phyloP scores from a whole-genome alignment of 306 rosid genomes.

The Acacia confusa region DNA sequence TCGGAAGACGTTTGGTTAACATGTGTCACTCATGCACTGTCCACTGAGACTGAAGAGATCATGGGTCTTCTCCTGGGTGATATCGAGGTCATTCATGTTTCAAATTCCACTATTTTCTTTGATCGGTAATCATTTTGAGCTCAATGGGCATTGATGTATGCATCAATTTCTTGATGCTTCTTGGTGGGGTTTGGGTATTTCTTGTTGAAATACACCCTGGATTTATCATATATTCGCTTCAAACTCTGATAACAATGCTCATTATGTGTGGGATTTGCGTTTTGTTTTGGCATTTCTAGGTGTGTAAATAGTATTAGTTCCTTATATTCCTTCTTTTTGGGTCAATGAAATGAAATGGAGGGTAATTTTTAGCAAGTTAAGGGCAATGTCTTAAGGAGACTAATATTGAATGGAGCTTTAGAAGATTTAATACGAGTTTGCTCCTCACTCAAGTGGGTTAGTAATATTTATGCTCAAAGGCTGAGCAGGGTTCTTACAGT shows the following conservation, averaged over 20 bases:
- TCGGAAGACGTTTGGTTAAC: conserved; percentile 94
- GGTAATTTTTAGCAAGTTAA: neutral
- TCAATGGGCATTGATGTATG: neutral
- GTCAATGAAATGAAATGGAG: neutral
- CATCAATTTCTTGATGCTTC: neutral
- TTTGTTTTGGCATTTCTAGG: neutral
- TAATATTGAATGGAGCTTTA: conserved; percentile 9
- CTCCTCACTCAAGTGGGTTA: neutral
- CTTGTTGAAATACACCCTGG: neutral
- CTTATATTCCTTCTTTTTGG: neutral
- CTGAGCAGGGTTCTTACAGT: neutral
- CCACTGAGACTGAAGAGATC: conserved; percentile 98
- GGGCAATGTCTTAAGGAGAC: neutral
- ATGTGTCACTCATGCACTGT: conserved; percentile 89
- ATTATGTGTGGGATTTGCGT: neutral
- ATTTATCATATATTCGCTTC: conserved; percentile 6
- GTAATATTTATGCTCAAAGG: neutral
- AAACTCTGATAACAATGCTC: neutral
- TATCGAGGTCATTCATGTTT: conserved; percentile 58
- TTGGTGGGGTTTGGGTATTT: conserved; percentile 8
- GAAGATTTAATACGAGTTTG: neutral
- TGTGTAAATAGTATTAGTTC: neutral
- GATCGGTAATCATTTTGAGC: neutral
- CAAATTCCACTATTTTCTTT: neutral
- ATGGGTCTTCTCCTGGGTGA: conserved; percentile 99